These are phyloP conservation scores for Teratosphaeriaceae sp. DNA, from an alignment of 2,329 filamentous ascomycete species.

Conservation along the genomic window DNA sequence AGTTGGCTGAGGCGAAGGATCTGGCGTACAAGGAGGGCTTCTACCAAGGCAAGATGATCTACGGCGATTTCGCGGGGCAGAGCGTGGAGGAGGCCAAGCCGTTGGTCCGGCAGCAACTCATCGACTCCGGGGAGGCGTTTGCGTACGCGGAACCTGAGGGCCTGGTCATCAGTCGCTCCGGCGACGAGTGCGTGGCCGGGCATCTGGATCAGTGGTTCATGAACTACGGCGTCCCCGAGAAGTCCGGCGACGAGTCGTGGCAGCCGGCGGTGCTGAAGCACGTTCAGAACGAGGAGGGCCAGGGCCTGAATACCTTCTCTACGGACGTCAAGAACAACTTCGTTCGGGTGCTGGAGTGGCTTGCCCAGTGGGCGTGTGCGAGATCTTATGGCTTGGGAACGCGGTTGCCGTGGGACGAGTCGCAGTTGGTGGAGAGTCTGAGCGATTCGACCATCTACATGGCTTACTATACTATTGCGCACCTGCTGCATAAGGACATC, in stretches of 20 bases:
- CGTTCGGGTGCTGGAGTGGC: slow-evolving; percentile 80
- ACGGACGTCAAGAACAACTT: slow-evolving; percentile 54
- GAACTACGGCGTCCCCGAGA: slow-evolving; percentile 66
- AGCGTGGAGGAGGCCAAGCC: slow-evolving; percentile 81
- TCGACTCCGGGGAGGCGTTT: slow-evolving; percentile 74
- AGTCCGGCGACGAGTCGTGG: slow-evolving; percentile 71
- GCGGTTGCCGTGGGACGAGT: slow-evolving; percentile 86
- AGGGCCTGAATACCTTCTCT: slow-evolving; percentile 72
- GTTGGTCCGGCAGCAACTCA: slow-evolving; percentile 70
- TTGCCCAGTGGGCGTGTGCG: slow-evolving; percentile 93
- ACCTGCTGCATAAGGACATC: slow-evolving; percentile 66
- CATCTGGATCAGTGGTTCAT: slow-evolving; percentile 97
- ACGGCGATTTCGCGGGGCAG: slow-evolving; percentile 82
- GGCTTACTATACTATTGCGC: slow-evolving; percentile 58
- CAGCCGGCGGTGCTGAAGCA: slow-evolving; percentile 66
- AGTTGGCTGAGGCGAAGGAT: slow-evolving; percentile 90
- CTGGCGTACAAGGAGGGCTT: slow-evolving; percentile 95
- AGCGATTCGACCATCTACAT: slow-evolving; percentile 92
- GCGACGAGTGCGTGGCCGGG: slow-evolving; percentile 87
- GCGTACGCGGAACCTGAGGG: slow-evolving; percentile 90
- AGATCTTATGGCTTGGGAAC: slow-evolving; percentile 88
- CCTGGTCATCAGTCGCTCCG: slow-evolving; percentile 79
- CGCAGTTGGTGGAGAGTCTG: slow-evolving; percentile 87
- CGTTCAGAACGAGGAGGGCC: slow-evolving; percentile 59
- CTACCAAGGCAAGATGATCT: slow-evolving; percentile 87